Conservation (phyloP, 306 rosid species). For the barrel medic (Medicago truncatula) region MtrunA17r5.0-ANR NC_053047.1:2923001-2923500, state of each 20-base stretch:
- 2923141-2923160: slow-evolving; percentile 37
- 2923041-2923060: slow-evolving; percentile 26
- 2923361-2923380: rapidly evolving
- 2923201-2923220: not conserved
- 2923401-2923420: slow-evolving; percentile 16
- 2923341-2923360: not conserved
- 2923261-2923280: slow-evolving; percentile 40
- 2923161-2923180: slow-evolving; percentile 30
- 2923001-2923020: too few species aligned
- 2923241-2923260: slow-evolving; percentile 42
- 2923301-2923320: slow-evolving; percentile 36
- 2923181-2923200: slow-evolving; percentile 18
- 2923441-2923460: too few species aligned
- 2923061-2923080: slow-evolving; percentile 20
- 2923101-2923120: not conserved
- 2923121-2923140: not conserved
- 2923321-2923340: not conserved
- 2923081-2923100: too few species aligned
- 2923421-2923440: slow-evolving; percentile 39
- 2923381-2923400: slow-evolving; percentile 19
- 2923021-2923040: slow-evolving; percentile 12
- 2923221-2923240: not conserved
- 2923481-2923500: slow-evolving; percentile 40
- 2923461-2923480: slow-evolving; percentile 48
- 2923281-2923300: not conserved